A percentile compares a stretch with the other conserved stretches of the same genome.
Evolutionary conservation across 108 stramenopile species (phyloP).

Genomic region (Cyclotella baltica): DNA sequence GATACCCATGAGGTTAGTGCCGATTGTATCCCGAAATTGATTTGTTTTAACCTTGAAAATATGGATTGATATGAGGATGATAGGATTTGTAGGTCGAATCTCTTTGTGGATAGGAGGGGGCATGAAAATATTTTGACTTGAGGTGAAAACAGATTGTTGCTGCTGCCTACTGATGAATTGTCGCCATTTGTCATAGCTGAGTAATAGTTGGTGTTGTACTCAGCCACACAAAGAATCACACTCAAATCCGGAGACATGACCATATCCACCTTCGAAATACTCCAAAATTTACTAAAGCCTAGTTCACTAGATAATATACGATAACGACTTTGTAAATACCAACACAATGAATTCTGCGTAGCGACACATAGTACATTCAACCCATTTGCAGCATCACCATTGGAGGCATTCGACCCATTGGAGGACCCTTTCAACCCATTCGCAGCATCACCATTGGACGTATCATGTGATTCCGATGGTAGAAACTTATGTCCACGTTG

Average conservation of each 20-base stretch:
- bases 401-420: no score
- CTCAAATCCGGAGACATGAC: slow-evolving; percentile 55
- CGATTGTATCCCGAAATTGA: slow-evolving; percentile 49
- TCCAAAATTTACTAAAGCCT: neutral
- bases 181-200: no score
- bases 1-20: slow-evolving; percentile 64
- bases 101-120: slow-evolving; percentile 57
- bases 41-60: slow-evolving; percentile 52
- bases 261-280: slow-evolving; percentile 25
- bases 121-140: slow-evolving; percentile 52
- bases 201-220: no score
- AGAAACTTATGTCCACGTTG: slow-evolving; percentile 37
- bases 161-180: neutral
- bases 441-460: slow-evolving; percentile 10
- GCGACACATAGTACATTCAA: slow-evolving; percentile 75
- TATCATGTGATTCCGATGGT: slow-evolving; percentile 18
- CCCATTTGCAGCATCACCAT: slow-evolving; percentile 19
- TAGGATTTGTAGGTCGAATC: slow-evolving; percentile 71
- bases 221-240: slow-evolving; percentile 34
- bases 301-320: slow-evolving; percentile 47
- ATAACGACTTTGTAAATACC: slow-evolving; percentile 83
- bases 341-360: slow-evolving; percentile 53
- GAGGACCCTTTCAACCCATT: slow-evolving; percentile 16
- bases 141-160: slow-evolving; percentile 1
- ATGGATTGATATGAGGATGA: slow-evolving; percentile 70